Evolutionary conservation across 805 yeast species (phyloP).

Genomic region (Nakazawaea peltata): DNA sequence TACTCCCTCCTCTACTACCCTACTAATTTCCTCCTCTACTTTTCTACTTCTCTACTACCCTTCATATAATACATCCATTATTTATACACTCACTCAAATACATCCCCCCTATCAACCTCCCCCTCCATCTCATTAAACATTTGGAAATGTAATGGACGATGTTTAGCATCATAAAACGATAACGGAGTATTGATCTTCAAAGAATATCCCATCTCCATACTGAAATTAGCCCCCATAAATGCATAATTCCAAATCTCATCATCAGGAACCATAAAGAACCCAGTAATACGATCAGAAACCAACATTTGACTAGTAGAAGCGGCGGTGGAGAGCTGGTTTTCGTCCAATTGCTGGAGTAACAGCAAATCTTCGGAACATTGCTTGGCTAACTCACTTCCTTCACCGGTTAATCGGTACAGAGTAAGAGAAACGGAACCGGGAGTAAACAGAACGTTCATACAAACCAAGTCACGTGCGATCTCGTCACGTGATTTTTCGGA

Average conservation of each 20-base stretch:
- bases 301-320: conserved; percentile 60
- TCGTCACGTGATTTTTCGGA: conserved; percentile 23
- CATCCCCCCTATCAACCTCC: conserved; percentile 56
- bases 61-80: neutral
- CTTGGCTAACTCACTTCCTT: conserved; percentile 76
- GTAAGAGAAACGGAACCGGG: conserved; percentile 81
- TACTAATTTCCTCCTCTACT: too few relatives aligned
- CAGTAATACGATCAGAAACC: conserved; percentile 67
- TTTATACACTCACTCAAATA: conserved; percentile 33
- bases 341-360: conserved; percentile 45
- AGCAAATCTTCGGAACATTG: conserved; percentile 54
- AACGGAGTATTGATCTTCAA: conserved; percentile 74
- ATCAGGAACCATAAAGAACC: conserved; percentile 81
- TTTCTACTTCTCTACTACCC: too few relatives aligned
- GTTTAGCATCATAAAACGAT: conserved; percentile 76
- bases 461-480: conserved; percentile 39
- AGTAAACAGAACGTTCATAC: conserved; percentile 61
- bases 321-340: conserved; percentile 57
- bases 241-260: conserved; percentile 86
- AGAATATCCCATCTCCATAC: conserved; percentile 46
- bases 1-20: too few relatives aligned
- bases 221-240: conserved; percentile 82
- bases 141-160: conserved; percentile 82
- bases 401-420: conserved; percentile 50
- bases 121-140: conserved; percentile 63